Conservation (phyloP, 305 asterid genomes). For the Ajuga reptans region DNA sequence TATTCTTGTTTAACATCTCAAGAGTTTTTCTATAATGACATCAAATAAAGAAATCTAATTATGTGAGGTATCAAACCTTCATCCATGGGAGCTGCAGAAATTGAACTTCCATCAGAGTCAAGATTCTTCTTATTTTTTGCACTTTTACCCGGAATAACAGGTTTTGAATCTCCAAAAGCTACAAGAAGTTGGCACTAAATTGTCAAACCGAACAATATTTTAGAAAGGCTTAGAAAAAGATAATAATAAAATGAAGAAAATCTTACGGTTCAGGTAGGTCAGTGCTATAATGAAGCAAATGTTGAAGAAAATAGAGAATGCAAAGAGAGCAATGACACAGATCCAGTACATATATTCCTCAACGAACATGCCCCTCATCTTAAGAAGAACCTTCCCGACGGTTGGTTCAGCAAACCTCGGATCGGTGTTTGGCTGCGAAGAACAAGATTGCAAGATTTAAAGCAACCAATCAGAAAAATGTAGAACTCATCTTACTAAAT, state of each 20-base stretch:
- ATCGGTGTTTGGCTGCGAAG: conserved; percentile 51
- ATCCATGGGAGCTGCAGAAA: conserved; percentile 32
- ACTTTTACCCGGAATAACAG: conserved; percentile 38
- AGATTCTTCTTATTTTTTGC: conserved; percentile 26
- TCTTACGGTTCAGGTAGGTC: conserved; percentile 67
- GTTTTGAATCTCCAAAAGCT: conserved; percentile 68
- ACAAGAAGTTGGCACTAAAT: conserved; percentile 20
- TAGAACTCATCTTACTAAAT: not conserved
- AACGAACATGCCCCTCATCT: conserved; percentile 68
- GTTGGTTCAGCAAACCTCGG: conserved; percentile 48
- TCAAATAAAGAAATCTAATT: not conserved
- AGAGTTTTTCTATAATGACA: not conserved
- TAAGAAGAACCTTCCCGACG: conserved; percentile 81
- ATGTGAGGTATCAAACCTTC: conserved; percentile 32
- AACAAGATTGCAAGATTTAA: conserved; percentile 12
- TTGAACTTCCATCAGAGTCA: conserved; percentile 17
- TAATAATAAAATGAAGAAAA: not conserved
- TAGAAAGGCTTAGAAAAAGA: not conserved
- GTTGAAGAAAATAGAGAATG: conserved; percentile 73
- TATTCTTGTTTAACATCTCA: not conserved
- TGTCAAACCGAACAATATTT: conserved; percentile 25
- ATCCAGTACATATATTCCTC: conserved; percentile 78
- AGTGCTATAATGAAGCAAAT: conserved; percentile 54
- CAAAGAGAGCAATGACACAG: conserved; percentile 66
- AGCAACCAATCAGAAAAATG: not conserved